phyloP scores from a whole-genome alignment of 2,329 filamentous ascomycete genomes.

The Massarina eburnea region DNA sequence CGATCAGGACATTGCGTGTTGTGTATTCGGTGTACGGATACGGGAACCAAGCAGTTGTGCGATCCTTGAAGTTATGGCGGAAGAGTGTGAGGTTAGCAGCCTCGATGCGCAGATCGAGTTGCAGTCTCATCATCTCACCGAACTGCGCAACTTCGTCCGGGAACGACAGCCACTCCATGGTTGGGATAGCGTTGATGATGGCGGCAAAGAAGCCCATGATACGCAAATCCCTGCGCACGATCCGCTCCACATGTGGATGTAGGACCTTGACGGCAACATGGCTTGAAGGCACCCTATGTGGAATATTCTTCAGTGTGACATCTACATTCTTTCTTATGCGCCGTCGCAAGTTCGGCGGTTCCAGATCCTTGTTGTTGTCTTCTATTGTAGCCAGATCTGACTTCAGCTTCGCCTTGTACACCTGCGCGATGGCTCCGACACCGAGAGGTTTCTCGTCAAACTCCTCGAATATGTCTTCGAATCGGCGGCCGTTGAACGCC shows the following conservation, averaged over 20 bases:
- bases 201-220: conserved; percentile 95
- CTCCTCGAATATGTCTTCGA: conserved; percentile 94
- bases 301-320: conserved; percentile 80
- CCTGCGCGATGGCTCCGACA: conserved; percentile 94
- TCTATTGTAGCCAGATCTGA: conserved; percentile 69
- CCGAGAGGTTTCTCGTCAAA: conserved; percentile 88
- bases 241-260: conserved; percentile 86
- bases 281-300: conserved; percentile 80
- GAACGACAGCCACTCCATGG: conserved; percentile 95
- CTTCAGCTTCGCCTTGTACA: conserved; percentile 93
- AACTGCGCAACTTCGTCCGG: conserved; percentile 94
- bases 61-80: conserved; percentile 83
- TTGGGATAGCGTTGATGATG: conserved; percentile 81
- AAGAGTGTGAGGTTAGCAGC: conserved; percentile 87
- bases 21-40: conserved; percentile 92
- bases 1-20: conserved; percentile 86
- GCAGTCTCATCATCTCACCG: conserved; percentile 98
- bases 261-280: conserved; percentile 97
- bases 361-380: conserved; percentile 55
- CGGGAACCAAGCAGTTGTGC: conserved; percentile 94
- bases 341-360: conserved; percentile 61
- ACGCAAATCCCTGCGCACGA: conserved; percentile 83
- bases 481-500: conserved; percentile 77
- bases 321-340: conserved; percentile 82
- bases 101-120: conserved; percentile 92